Evolutionary conservation across 2,329 filamentous ascomycete genomes (phyloP).

Genomic region (Xylaria polymorpha): DNA sequence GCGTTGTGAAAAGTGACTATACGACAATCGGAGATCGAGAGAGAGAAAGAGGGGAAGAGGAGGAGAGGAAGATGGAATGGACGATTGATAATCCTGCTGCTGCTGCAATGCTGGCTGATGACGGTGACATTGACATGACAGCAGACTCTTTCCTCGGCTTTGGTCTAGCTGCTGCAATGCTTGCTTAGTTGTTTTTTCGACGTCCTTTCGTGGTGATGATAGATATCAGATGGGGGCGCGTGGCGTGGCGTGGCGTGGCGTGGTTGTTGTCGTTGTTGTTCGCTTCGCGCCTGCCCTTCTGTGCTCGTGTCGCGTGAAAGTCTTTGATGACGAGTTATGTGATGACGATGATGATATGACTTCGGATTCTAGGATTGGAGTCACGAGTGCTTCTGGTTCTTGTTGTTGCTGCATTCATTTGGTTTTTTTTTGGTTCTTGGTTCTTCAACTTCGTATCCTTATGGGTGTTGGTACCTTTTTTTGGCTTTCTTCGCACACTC

Average conservation of each 20-base stretch:
- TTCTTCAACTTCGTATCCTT: neutral
- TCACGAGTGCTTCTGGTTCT: slow-evolving; percentile 5
- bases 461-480: neutral
- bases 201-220: slow-evolving; percentile 18
- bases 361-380: slow-evolving; percentile 7
- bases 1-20: slow-evolving; percentile 16
- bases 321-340: slow-evolving; percentile 17
- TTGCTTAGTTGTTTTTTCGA: slow-evolving; percentile 12
- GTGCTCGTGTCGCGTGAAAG: slow-evolving; percentile 15
- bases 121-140: slow-evolving; percentile 34
- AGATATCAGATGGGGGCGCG: neutral
- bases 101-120: slow-evolving; percentile 20
- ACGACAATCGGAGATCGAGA: neutral
- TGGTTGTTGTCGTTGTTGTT: neutral
- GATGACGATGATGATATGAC: slow-evolving; percentile 15
- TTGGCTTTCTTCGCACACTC: neutral
- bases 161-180: slow-evolving; percentile 13
- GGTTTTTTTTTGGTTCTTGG: neutral
- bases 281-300: neutral
- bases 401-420: neutral
- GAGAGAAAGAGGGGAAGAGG: neutral
- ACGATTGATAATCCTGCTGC: slow-evolving; percentile 29
- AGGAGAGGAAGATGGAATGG: slow-evolving; percentile 14
- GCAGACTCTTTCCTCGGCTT: slow-evolving; percentile 4
- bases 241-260: neutral